Evolutionary conservation across 345 rosid genomes (phyloP).

Genomic region (Capsella bursapastoris): DNA sequence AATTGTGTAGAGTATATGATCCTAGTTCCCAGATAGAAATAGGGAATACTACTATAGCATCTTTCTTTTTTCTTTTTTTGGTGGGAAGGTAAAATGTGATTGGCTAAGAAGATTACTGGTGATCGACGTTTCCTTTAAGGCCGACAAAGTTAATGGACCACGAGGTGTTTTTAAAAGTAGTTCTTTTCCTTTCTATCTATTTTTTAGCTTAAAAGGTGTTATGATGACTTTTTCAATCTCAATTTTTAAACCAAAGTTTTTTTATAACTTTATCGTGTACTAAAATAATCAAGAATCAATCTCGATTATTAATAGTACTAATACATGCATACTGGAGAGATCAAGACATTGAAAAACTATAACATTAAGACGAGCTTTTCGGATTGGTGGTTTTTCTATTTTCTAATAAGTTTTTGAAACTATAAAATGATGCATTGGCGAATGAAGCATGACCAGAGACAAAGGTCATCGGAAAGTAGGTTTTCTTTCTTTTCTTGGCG

Average conservation of each 20-base stretch:
- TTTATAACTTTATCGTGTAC: background rate
- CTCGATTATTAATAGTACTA: background rate
- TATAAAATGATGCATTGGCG: slow-evolving; percentile 27
- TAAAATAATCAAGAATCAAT: background rate
- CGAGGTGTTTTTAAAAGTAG: slow-evolving; percentile 26
- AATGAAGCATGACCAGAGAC: slow-evolving; percentile 37
- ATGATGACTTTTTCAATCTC: slow-evolving; percentile 4
- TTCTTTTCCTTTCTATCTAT: background rate
- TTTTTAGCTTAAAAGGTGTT: slow-evolving; percentile 22
- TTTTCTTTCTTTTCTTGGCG: slow-evolving; percentile 12
- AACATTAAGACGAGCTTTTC: background rate
- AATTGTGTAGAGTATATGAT: background rate
- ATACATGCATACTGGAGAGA: slow-evolving; percentile 20
- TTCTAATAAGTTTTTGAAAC: background rate
- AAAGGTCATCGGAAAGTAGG: slow-evolving; percentile 43
- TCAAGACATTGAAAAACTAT: slow-evolving; percentile 18
- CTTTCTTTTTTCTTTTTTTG: background rate
- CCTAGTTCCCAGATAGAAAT: background rate
- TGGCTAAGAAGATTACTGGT: slow-evolving; percentile 25
- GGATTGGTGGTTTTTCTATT: background rate
- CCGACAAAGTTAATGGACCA: slow-evolving; percentile 41
- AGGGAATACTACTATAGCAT: background rate
- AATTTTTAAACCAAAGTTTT: background rate
- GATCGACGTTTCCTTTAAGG: slow-evolving; percentile 32
- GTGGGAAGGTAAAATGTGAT: slow-evolving; percentile 2